Evolutionary conservation across 2,329 filamentous ascomycete species (phyloP).

Genomic region (Aspergillus oerlinghausenensis): DNA sequence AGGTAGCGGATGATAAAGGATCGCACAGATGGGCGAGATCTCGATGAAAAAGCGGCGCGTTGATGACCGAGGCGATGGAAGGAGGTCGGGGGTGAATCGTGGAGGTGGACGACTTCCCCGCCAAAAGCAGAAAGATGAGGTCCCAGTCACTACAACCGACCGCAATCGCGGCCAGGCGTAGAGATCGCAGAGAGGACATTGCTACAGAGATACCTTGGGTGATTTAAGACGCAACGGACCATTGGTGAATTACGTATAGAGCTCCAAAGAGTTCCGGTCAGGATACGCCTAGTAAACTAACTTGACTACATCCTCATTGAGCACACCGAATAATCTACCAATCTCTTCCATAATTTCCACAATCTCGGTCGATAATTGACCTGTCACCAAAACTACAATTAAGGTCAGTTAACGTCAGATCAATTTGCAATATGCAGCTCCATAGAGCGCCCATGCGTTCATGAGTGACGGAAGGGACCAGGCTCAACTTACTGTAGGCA

Average conservation of each 20-base stretch:
- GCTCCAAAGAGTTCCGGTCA: neutral
- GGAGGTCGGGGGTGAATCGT: slow-evolving; percentile 24
- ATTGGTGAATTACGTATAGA: neutral
- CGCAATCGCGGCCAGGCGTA: neutral
- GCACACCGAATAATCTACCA: slow-evolving; percentile 56
- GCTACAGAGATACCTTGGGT: neutral
- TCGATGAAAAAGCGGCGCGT: slow-evolving; percentile 22
- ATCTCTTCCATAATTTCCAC: slow-evolving; percentile 51
- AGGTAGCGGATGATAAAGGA: slow-evolving; percentile 4
- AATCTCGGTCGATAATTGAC: slow-evolving; percentile 55
- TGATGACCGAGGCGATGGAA: slow-evolving; percentile 23
- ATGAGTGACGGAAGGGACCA: neutral
- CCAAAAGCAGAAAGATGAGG: slow-evolving; percentile 19
- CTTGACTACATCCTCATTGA: slow-evolving; percentile 59
- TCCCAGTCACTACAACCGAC: neutral
- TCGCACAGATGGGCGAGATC: slow-evolving; percentile 15
- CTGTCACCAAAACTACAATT: slow-evolving; percentile 55
- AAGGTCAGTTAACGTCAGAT: slow-evolving; percentile 4
- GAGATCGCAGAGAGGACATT: neutral
- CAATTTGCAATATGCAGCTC: slow-evolving; percentile 2
- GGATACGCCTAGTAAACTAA: slow-evolving; percentile 34
- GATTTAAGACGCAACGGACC: neutral
- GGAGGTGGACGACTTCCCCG: slow-evolving; percentile 19
- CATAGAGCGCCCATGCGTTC: neutral
- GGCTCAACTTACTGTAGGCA: slow-evolving; percentile 64